Percentiles rank a stretch among this genome's conserved stretches.
Evolutionary conservation across 768 basidiomycete genomes (phyloP).

Genomic region (Hebeloma cylindrosporum): DNA sequence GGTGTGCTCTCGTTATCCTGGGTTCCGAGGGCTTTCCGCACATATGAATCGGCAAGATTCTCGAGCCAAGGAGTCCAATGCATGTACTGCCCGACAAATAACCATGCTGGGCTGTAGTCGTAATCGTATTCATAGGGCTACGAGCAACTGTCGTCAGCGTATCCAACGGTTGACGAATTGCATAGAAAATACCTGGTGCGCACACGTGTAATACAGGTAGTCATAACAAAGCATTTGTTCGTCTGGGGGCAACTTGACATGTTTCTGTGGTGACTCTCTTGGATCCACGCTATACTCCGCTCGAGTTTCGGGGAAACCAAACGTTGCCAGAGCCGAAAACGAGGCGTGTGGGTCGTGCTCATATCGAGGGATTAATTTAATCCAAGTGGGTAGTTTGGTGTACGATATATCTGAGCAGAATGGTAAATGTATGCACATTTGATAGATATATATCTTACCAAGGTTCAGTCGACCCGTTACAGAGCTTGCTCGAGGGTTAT

Average conservation of each 20-base stretch:
- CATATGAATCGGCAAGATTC: constrained; percentile 43
- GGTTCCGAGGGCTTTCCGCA: constrained; percentile 44
- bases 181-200: constrained; percentile 39
- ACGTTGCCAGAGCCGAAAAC: constrained; percentile 47
- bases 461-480: constrained; percentile 39
- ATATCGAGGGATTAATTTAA: constrained; percentile 45
- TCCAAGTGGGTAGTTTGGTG: constrained; percentile 47
- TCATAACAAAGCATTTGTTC: constrained; percentile 53
- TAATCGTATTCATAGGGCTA: constrained; percentile 56
- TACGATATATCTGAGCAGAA: constrained; percentile 50
- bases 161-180: neutral
- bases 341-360: constrained; percentile 44
- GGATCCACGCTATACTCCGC: constrained; percentile 39
- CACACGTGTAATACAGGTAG: constrained; percentile 50
- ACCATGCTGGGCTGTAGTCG: constrained; percentile 61
- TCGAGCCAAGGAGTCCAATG: constrained; percentile 46
- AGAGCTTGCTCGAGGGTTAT: constrained; percentile 38
- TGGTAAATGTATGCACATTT: neutral
- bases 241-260: constrained; percentile 48
- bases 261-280: constrained; percentile 38
- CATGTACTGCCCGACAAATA: constrained; percentile 52
- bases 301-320: constrained; percentile 47
- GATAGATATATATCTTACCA: constrained; percentile 31
- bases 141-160: neutral
- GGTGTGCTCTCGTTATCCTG: constrained; percentile 41